These are phyloP conservation scores for Diplodia scrobiculata DNA, from an alignment of 2,329 filamentous ascomycete genomes.

Conservation along the genomic window DNA sequence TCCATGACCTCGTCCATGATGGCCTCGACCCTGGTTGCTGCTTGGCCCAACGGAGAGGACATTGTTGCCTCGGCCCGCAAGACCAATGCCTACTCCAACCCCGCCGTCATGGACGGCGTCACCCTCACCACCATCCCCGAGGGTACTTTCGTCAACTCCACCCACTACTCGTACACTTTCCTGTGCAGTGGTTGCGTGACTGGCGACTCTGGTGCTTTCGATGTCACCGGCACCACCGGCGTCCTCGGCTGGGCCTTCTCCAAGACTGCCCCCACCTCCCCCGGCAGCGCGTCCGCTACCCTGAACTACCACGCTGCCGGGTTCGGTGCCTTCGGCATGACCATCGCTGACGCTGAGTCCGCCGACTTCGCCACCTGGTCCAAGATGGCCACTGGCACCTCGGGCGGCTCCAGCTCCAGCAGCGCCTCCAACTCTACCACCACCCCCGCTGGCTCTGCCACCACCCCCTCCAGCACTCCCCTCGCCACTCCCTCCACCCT, in stretches of 20 bases:
- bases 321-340: conserved; percentile 41
- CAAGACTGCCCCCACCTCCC: conserved; percentile 35
- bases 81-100: conserved; percentile 54
- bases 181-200: conserved; percentile 51
- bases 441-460: conserved; percentile 2
- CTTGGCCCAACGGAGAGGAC: conserved; percentile 56
- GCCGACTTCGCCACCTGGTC: conserved; percentile 43
- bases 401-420: conserved; percentile 33
- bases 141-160: conserved; percentile 57
- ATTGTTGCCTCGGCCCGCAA: conserved; percentile 53
- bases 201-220: conserved; percentile 37
- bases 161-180: conserved; percentile 59
- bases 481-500: conserved; percentile 23
- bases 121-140: conserved; percentile 52
- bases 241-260: conserved; percentile 42
- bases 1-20: conserved; percentile 55
- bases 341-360: conserved; percentile 38
- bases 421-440: conserved; percentile 35
- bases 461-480: conserved; percentile 26
- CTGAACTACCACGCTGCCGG: conserved; percentile 41
- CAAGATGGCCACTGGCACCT: conserved; percentile 37
- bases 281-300: conserved; percentile 34
- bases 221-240: conserved; percentile 33
- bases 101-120: conserved; percentile 48
- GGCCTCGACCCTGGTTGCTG: conserved; percentile 54